Evolutionary conservation across 768 basidiomycete species (phyloP), one percentile per base, ranked within the genome.

Genomic region (Agaricus sinodeliciosus): DNA sequence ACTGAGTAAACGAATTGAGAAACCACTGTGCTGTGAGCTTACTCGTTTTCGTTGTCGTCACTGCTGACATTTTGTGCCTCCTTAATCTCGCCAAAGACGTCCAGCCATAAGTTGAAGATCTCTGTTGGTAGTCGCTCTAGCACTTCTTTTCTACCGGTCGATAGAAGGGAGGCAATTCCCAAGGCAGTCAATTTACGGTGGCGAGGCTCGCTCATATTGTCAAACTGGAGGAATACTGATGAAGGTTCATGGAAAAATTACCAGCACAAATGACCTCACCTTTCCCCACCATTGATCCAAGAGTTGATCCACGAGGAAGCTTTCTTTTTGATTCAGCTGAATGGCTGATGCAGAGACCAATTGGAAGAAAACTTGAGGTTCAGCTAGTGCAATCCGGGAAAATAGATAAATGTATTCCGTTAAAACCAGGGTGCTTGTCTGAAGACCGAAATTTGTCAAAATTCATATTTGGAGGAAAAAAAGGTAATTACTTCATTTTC

Each of bases 181-280:
- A 95, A 85, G 9, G 91, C 90, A 22, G 81, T 71, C 51, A 95
- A 72, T 69, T 95, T 95, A 53, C 93, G 83, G 56, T 87, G 79
- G 9, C 85, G 79, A 1, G 90, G 84, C 63, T 94, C 89, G 13
- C 87, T 87, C 82, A 94, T 88, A 63, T 85, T 87, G 66, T 95
- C 93, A 64, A 94, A 91, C 93, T 95, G 60, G 2, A 43, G 28
- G 13, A 7, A 4, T 19, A 1, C 31, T 34, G 44, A 42, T 50
- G 49, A 52, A 48, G 47, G 43, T 19, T 39, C 19, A 19, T 48
- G 51, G 9, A 44, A 42, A 26, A 43, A 43, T n/a, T 11, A 3
- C 16, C 49, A 8, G 25, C 9, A 9, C 43, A 5, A 16, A 40
- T 28, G n/a, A 9, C 69, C 73, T 56, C 65, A 87, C 90, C 65